Evolutionary conservation across 805 yeast genomes (phyloP).

Genomic region (Pichia ethanolica): DNA sequence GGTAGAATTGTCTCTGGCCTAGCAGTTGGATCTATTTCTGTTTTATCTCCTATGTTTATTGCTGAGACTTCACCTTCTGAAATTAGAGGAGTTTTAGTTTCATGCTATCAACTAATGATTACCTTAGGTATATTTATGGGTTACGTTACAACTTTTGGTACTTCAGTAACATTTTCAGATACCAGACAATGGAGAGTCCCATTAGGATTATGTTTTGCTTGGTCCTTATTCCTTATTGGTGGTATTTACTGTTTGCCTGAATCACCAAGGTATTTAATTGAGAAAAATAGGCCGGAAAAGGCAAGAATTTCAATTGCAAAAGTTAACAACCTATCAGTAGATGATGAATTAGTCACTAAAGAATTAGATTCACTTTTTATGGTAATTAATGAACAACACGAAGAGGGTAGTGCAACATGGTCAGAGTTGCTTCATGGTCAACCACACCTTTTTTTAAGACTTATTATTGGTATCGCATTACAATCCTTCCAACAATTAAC

Average conservation of each 20-base stretch:
- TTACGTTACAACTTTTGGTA: slow-evolving; percentile 56
- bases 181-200: slow-evolving; percentile 61
- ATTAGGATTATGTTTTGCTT: slow-evolving; percentile 37
- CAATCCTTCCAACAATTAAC: slow-evolving; percentile 55
- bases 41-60: slow-evolving; percentile 47
- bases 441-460: slow-evolving; percentile 48
- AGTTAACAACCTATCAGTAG: slow-evolving; percentile 46
- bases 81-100: slow-evolving; percentile 60
- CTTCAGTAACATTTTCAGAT: slow-evolving; percentile 38
- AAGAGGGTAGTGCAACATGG: slow-evolving; percentile 62
- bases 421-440: slow-evolving; percentile 50
- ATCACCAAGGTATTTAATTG: slow-evolving; percentile 55
- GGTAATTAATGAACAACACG: slow-evolving; percentile 50
- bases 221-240: slow-evolving; percentile 40
- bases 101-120: slow-evolving; percentile 59
- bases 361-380: slow-evolving; percentile 48
- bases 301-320: slow-evolving; percentile 48
- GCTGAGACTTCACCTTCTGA: slow-evolving; percentile 62
- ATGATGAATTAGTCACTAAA: slow-evolving; percentile 44
- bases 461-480: slow-evolving; percentile 47
- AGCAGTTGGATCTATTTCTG: slow-evolving; percentile 46
- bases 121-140: slow-evolving; percentile 65
- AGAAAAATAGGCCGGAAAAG: slow-evolving; percentile 37
- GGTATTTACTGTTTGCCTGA: slow-evolving; percentile 59
- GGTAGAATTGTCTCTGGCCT: slow-evolving; percentile 52